Evolutionary conservation across 139 green algal species (phyloP).

Genomic region (Ettlia oleoabundans): DNA sequence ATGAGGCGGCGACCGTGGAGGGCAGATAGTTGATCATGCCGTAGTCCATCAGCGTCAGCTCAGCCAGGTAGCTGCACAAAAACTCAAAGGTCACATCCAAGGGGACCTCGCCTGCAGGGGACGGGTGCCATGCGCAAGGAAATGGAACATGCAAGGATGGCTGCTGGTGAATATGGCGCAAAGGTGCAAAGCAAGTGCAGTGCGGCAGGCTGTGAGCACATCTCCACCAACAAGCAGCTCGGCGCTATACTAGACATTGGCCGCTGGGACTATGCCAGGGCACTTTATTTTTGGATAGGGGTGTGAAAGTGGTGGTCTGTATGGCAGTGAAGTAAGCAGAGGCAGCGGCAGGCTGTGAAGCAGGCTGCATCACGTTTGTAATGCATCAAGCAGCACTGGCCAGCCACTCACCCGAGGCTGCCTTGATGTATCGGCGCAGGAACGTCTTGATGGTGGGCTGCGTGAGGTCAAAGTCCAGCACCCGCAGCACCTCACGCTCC

Average conservation of each 20-base stretch:
- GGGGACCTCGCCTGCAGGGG: slow-evolving; percentile 43
- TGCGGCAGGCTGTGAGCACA: no score
- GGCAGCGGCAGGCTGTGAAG: neutral
- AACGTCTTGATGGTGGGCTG: slow-evolving; percentile 94
- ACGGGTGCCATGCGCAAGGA: no score
- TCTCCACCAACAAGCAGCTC: no score
- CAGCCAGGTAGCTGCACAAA: slow-evolving; percentile 87
- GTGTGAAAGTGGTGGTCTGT: no score
- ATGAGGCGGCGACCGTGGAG: slow-evolving; percentile 78
- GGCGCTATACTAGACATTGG: no score
- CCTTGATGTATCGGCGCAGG: slow-evolving; percentile 80
- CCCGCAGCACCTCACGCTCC: slow-evolving; percentile 85
- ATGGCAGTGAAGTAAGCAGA: no score
- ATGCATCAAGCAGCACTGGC: neutral
- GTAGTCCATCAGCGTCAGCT: slow-evolving; percentile 93
- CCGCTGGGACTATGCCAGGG: no score
- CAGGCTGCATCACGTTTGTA: neutral
- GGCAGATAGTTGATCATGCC: slow-evolving; percentile 79
- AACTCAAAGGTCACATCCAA: slow-evolving; percentile 60
- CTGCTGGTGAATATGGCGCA: no score
- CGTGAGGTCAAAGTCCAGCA: slow-evolving; percentile 89
- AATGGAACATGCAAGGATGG: no score
- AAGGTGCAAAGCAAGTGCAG: no score
- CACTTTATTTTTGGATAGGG: no score
- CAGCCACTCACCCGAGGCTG: slow-evolving; percentile 23